Conservation (phyloP, 139 green algal genomes). For the Desmodesmus armatus region DNA sequence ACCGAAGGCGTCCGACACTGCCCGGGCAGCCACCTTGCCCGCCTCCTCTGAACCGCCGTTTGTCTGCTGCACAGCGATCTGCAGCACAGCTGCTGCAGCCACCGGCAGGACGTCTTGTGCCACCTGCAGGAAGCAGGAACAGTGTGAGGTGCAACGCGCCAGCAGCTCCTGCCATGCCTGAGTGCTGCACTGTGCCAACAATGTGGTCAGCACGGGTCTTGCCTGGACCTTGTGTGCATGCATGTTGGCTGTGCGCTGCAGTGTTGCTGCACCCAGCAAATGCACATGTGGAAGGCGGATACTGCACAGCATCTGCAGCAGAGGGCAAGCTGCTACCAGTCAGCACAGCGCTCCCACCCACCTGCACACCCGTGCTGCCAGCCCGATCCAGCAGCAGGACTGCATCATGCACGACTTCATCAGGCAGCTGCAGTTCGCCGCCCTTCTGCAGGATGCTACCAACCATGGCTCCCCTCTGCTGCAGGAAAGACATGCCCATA, state of each 20-base stretch:
- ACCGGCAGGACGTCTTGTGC: conserved; percentile 66
- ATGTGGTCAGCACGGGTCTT: too few species aligned
- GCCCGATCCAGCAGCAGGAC: conserved; percentile 81
- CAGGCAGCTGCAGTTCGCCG: conserved; percentile 39
- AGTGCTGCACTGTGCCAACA: too few species aligned
- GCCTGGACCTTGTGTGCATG: too few species aligned
- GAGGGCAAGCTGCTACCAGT: too few species aligned
- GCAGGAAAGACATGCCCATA: conserved; percentile 65
- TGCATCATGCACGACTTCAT: conserved; percentile 76
- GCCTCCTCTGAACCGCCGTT: not conserved
- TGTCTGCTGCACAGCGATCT: conserved; percentile 49
- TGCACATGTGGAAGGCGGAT: too few species aligned
- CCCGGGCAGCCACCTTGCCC: not conserved
- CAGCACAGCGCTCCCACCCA: too few species aligned
- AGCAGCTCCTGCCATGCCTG: too few species aligned
- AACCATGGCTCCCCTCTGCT: conserved; percentile 72
- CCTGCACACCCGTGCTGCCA: conserved; percentile 60
- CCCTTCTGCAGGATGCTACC: conserved; percentile 55
- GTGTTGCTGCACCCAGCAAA: too few species aligned
- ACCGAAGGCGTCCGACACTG: not conserved
- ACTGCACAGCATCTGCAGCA: too few species aligned
- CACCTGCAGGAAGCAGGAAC: conserved; percentile 26
- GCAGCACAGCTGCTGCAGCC: conserved; percentile 59
- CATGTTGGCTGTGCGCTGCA: too few species aligned
- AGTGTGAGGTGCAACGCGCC: too few species aligned